Percentiles rank a stretch among this genome's conserved stretches.
phyloP scores from a whole-genome alignment of 805 yeast species.

The Yarrowia sp. region DNA sequence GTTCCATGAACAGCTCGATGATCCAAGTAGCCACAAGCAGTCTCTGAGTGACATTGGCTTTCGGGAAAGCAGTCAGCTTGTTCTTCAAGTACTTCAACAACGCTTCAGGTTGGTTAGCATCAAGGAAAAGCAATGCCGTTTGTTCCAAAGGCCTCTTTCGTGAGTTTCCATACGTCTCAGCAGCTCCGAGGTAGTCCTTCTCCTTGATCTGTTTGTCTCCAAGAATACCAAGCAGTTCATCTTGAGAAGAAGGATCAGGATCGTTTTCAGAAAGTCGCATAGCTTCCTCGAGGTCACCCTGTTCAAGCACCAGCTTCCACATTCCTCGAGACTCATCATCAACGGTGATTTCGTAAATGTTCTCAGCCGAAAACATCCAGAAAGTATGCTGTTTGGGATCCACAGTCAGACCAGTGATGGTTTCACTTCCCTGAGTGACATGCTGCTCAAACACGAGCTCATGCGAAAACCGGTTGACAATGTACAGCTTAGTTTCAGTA shows the following conservation, averaged over 20 bases:
- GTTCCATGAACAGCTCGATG: constrained; percentile 55
- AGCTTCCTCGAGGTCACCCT: constrained; percentile 63
- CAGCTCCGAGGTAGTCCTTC: constrained; percentile 41
- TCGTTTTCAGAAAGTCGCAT: constrained; percentile 45
- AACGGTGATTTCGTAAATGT: constrained; percentile 66
- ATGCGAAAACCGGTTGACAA: constrained; percentile 53
- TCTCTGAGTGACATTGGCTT: constrained; percentile 44
- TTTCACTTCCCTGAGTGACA: constrained; percentile 41
- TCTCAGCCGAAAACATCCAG: constrained; percentile 67
- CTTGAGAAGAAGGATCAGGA: constrained; percentile 31
- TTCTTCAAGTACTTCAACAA: constrained; percentile 47
- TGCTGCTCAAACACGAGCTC: constrained; percentile 46
- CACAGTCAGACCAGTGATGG: constrained; percentile 48
- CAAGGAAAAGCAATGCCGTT: constrained; percentile 57
- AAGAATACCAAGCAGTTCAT: constrained; percentile 47
- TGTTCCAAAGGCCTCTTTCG: constrained; percentile 69
- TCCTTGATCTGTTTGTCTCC: constrained; percentile 46
- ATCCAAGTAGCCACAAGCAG: constrained; percentile 64
- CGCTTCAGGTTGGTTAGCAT: constrained; percentile 44
- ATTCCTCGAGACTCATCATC: constrained; percentile 68
- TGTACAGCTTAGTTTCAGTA: constrained; percentile 44
- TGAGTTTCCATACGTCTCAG: constrained; percentile 54
- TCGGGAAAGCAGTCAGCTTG: constrained; percentile 41
- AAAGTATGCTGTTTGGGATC: constrained; percentile 57
- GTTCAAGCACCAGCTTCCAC: constrained; percentile 63